Conservation (phyloP, 768 basidiomycete species). For the Termitomyces sp. region DNA sequence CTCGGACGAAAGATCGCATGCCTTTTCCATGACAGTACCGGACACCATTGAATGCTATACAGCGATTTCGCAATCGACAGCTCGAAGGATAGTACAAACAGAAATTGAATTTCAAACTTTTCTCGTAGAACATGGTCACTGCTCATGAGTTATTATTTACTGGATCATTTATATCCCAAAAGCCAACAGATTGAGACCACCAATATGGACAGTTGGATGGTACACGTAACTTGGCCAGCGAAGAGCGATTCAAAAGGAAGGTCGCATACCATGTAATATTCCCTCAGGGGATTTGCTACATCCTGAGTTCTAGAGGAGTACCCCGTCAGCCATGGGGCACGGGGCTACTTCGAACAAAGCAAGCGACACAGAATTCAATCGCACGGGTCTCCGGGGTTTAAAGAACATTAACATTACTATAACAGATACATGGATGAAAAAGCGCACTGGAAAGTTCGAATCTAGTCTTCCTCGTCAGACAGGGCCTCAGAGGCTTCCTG, state of each 20-base stretch:
- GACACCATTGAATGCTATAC: background rate
- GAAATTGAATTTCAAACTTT: background rate
- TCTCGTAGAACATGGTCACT: background rate
- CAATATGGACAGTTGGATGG: background rate
- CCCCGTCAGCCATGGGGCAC: background rate
- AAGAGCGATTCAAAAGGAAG: background rate
- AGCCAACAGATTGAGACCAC: background rate
- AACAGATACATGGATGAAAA: conserved; percentile 7
- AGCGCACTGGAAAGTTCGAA: conserved; percentile 15
- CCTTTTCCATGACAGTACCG: conserved; percentile 14
- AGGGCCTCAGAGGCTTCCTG: conserved; percentile 45
- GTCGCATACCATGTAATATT: background rate
- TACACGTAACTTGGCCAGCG: too few species aligned
- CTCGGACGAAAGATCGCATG: conserved; percentile 11
- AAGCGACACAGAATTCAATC: conserved; percentile 16
- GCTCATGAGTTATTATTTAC: background rate
- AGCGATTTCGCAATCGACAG: background rate
- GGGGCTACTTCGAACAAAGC: background rate
- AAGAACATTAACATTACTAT: conserved; percentile 4
- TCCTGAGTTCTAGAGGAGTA: background rate
- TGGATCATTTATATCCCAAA: background rate
- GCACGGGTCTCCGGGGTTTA: background rate
- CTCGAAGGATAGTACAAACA: background rate
- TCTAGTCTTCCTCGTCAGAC: conserved; percentile 57
- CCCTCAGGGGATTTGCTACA: too few species aligned